Evolutionary conservation across 1,284 basidiomycete genomes (phyloP).

Genomic region (Mycena citricolor): DNA sequence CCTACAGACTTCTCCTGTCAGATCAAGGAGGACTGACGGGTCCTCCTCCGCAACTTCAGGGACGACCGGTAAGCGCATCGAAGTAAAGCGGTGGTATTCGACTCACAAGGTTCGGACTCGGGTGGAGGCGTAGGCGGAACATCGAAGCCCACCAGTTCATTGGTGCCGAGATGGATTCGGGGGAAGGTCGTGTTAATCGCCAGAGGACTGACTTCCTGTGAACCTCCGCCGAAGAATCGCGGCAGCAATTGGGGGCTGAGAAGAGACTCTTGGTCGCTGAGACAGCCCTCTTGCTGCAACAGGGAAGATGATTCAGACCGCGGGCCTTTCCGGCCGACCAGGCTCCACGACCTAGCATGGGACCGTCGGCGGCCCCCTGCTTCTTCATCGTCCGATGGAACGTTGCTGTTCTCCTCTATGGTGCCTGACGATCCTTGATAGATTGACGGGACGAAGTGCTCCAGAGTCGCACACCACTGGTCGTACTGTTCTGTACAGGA

Average conservation of each 20-base stretch:
- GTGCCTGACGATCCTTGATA: no score
- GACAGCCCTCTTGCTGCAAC: constrained; percentile 26
- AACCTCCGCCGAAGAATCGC: constrained; percentile 16
- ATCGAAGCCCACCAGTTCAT: constrained; percentile 8
- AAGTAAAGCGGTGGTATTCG: background rate
- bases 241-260: constrained; percentile 30
- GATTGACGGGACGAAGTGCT: constrained; percentile 30
- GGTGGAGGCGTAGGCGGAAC: constrained; percentile 20
- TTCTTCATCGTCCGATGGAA: constrained; percentile 28
- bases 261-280: constrained; percentile 20
- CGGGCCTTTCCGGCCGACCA: constrained; percentile 37
- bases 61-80: background rate
- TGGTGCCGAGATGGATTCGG: constrained; percentile 7
- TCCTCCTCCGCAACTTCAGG: constrained; percentile 15
- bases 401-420: no score
- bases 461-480: constrained; percentile 35
- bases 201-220: constrained; percentile 20
- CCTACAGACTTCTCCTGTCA: constrained; percentile 37
- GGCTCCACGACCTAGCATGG: constrained; percentile 38
- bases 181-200: constrained; percentile 21
- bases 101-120: constrained; percentile 14
- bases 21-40: constrained; percentile 28
- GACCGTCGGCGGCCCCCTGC: constrained; percentile 28
- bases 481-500: constrained; percentile 32
- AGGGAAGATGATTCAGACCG: constrained; percentile 38